A percentile compares a stretch with the other conserved stretches of the same genome.
Evolutionary conservation across 225 moss, liverwort and hornwort genomes (phyloP).

Genomic region (Neckera pumila): DNA sequence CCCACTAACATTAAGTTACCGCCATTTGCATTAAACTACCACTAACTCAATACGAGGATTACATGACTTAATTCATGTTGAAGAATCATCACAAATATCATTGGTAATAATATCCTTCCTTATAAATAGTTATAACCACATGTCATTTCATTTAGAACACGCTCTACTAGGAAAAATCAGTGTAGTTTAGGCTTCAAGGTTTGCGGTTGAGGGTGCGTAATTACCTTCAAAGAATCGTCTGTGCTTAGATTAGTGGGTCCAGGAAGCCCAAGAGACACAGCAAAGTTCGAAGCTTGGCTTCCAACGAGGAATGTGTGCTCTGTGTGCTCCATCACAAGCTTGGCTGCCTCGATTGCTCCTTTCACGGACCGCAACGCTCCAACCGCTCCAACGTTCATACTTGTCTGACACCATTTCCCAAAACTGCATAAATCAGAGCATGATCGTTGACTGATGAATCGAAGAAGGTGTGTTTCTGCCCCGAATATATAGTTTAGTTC

Average conservation of each 20-base stretch:
- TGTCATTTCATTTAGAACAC: not conserved
- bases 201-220: not conserved
- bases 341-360: constrained; percentile 75
- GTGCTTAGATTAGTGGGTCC: constrained; percentile 87
- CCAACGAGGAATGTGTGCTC: constrained; percentile 90
- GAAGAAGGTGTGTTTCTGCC: not conserved
- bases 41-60: not conserved
- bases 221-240: constrained; percentile 54
- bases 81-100: not conserved
- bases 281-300: constrained; percentile 74
- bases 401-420: constrained; percentile 39
- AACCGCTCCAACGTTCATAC: constrained; percentile 89
- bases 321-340: constrained; percentile 88
- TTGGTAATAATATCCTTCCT: not conserved
- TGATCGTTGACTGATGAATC: not conserved
- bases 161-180: not conserved
- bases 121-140: not conserved
- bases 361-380: constrained; percentile 80
- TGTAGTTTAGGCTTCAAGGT: not conserved
- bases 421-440: not conserved
- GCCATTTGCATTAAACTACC: not conserved
- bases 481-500: not conserved
- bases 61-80: not conserved
- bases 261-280: constrained; percentile 63
- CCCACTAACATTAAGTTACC: not conserved